Evolutionary conservation across 116 monocot genomes (phyloP).

Genomic region (Iris pallida): DNA sequence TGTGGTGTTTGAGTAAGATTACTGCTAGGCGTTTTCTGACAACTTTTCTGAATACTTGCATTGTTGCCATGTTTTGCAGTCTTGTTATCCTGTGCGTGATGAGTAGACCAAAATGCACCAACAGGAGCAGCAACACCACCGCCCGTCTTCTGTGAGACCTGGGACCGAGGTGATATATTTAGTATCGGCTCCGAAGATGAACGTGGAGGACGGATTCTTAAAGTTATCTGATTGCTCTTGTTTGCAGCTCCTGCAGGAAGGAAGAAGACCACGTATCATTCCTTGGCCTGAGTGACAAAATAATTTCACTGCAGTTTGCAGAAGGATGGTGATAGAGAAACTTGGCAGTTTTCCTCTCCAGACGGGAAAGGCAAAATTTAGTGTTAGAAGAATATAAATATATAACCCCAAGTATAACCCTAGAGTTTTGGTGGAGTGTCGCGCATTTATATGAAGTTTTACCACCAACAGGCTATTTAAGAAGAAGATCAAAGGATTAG

Average conservation of each 20-base stretch:
- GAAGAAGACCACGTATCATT: background rate
- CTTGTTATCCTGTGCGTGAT: conserved; percentile 54
- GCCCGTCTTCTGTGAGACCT: conserved; percentile 26
- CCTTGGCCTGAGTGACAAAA: no score
- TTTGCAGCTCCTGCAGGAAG: conserved; percentile 33
- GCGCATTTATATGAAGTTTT: no score
- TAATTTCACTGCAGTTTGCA: no score
- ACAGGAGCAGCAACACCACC: conserved; percentile 20
- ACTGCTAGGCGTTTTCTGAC: background rate
- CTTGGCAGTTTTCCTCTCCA: background rate
- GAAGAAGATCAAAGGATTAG: no score
- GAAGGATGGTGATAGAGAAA: background rate
- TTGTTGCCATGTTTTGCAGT: conserved; percentile 6
- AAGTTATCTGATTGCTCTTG: conserved; percentile 34
- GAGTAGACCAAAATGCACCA: conserved; percentile 83
- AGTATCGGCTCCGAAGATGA: conserved; percentile 33
- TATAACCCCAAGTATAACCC: no score
- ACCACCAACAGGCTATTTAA: no score
- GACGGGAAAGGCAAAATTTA: background rate
- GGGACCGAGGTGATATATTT: conserved; percentile 18
- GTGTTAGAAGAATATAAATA: no score
- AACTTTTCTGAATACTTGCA: background rate
- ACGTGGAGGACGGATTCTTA: conserved; percentile 49
- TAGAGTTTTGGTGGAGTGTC: no score
- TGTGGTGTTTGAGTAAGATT: conserved; percentile 5